Percentiles rank a stretch among this genome's conserved stretches.
phyloP scores from a whole-genome alignment of 192 early-diverging fungal genomes.

The Podila minutissima region DNA sequence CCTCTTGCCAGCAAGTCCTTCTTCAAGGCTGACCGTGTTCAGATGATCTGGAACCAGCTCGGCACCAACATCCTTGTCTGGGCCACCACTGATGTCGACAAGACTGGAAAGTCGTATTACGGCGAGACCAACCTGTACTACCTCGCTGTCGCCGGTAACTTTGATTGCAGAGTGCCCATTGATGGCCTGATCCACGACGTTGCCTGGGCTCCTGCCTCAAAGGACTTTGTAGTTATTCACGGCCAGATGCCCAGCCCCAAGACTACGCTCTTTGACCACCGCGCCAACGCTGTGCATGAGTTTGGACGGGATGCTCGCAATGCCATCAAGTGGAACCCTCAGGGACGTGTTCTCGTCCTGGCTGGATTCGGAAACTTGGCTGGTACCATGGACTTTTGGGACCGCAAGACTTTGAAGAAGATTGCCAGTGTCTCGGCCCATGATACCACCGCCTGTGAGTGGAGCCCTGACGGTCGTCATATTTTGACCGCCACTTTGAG shows the following conservation, averaged over 20 bases:
- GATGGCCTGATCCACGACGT: slow-evolving; percentile 97
- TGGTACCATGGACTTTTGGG: slow-evolving; percentile 95
- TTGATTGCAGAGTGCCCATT: slow-evolving; percentile 89
- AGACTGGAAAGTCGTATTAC: slow-evolving; percentile 95
- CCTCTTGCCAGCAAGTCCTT: slow-evolving; percentile 92
- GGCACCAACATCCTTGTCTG: slow-evolving; percentile 90
- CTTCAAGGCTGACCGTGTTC: slow-evolving; percentile 92
- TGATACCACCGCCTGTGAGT: slow-evolving; percentile 88
- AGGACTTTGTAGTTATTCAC: slow-evolving; percentile 97
- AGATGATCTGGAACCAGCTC: slow-evolving; percentile 93
- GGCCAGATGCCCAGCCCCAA: slow-evolving; percentile 81
- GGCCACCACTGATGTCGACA: slow-evolving; percentile 96
- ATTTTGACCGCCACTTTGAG: slow-evolving; percentile 94
- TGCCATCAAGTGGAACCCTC: slow-evolving; percentile 87
- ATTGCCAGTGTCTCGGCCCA: slow-evolving; percentile 81
- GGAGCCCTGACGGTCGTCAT: slow-evolving; percentile 94
- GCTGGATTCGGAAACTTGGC: slow-evolving; percentile 98
- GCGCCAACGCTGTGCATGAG: slow-evolving; percentile 82
- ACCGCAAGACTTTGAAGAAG: slow-evolving; percentile 87
- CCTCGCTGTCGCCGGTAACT: slow-evolving; percentile 89
- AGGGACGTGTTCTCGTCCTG: slow-evolving; percentile 79
- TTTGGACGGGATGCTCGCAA: slow-evolving; percentile 92
- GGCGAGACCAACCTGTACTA: slow-evolving; percentile 96
- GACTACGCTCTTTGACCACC: slow-evolving; percentile 92
- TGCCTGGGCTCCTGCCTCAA: slow-evolving; percentile 93